These are phyloP conservation scores for Trichophyton equinum DNA, from an alignment of 2,329 filamentous ascomycete species.

Conservation along the genomic window DNA sequence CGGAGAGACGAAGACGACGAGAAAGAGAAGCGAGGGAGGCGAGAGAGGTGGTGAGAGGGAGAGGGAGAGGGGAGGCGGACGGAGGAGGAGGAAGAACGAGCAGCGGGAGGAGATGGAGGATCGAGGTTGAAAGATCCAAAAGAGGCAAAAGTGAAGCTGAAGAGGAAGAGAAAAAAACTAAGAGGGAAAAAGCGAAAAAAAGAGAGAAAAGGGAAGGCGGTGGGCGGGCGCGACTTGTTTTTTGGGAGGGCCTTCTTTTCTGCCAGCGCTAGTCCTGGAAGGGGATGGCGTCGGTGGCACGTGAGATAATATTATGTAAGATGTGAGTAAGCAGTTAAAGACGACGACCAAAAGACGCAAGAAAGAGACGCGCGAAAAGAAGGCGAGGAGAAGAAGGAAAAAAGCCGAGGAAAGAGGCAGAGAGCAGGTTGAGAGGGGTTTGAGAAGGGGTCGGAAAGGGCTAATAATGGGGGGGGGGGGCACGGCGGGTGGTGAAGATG, in stretches of 20 bases:
- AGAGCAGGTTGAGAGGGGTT: neutral
- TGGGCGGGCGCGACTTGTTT: neutral
- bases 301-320: neutral
- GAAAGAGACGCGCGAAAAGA: no score
- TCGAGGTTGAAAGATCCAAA: neutral
- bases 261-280: neutral
- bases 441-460: neutral
- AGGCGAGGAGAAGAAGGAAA: no score
- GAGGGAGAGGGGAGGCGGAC: constrained; percentile 16
- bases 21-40: neutral
- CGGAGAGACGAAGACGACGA: constrained; percentile 11
- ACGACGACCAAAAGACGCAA: neutral
- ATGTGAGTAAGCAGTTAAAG: neutral
- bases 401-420: neutral
- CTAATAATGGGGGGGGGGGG: neutral
- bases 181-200: neutral
- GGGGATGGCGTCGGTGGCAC: neutral
- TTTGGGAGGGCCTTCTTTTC: neutral
- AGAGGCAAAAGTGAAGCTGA: neutral
- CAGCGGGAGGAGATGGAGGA: neutral
- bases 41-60: constrained; percentile 8
- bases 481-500: neutral
- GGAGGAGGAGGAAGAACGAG: neutral
- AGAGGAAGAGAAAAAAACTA: neutral
- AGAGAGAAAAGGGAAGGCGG: constrained; percentile 1